Evolutionary conservation across 1,284 basidiomycete genomes (phyloP), one percentile per base, ranked within the genome.

Genomic region (Ganoderma lucidum): DNA sequence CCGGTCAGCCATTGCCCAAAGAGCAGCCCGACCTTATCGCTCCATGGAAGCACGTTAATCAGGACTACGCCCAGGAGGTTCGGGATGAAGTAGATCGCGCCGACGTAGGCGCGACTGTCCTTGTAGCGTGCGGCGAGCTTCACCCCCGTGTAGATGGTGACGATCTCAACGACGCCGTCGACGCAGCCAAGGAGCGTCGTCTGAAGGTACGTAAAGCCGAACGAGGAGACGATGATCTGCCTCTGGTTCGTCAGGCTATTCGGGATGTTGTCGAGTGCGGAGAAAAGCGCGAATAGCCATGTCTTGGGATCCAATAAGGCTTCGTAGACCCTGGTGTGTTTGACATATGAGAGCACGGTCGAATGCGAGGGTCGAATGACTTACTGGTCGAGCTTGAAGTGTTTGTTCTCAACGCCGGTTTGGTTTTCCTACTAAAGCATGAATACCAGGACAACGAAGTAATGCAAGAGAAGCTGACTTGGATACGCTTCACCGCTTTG

Each of bases 171-270:
- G 19, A 86, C 74, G 30, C 92, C 92, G 70, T 87, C 87, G 14
- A 93, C 90, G 70, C 90, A 91, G 32, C 87, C 86, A 0, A 93
- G 85, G 3, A 94, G 84, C 0, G 92, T 91, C 2, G 92, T 93
- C 69, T 93, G 85, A 0, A 91, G 79, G 45, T 81, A 78, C 3
- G 83, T 85, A 78, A 92, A 94, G 3, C 92, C 92, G 75, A 93
- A 89, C 0, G 86, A 86, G n/a, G 85, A 82, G 65, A 92, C 84
- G 74, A 94, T 93, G 72, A 93, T 87, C 69, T 87, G 84, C 15
- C 86, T 84, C 76, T 93, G 91, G 75, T 92, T 93, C 55, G 89
- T 90, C 53, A 93, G 83, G 17, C 89, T 91, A 78, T 92, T 93
- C 5, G 91, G 89, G 6, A 93, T 79, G 74, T 89, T 91, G 77